Evolutionary conservation across 257 asterid genomes (phyloP), one percentile per base, ranked within the genome.

Genomic region (Orobanche coerulescens): DNA sequence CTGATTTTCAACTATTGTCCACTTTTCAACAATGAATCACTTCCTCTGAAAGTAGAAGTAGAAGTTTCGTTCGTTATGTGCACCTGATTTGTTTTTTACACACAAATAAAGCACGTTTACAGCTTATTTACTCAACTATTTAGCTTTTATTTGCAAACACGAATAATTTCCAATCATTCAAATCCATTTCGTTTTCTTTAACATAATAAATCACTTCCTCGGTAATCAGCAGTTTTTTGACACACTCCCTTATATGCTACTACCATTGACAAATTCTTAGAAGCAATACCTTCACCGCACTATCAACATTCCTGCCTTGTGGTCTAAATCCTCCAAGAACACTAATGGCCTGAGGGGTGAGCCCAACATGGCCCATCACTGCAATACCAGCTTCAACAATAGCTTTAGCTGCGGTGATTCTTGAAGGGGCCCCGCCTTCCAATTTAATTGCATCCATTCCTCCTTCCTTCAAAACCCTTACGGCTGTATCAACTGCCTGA

Each of bases 371-470:
- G 58, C 96, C 96, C 48, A 92, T 88, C 34, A 92, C 98, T 5
- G 98, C 96, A 76, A 92, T 86, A 61, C 98, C 98, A 6, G 98
- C 95, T 59, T 86, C 95, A 15, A 92, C 98, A 20, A 92, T 92
- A 65, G 95, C 88, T 79, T 86, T 92, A 55, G 96, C 96, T 18
- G 98, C 98, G 3, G 95, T 76, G 25, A 92, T 88, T 74, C 98
- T 82, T 47, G 98, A 92, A 52, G 96, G 96, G 10, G 98, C 84
- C 25, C 98, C 98, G 6, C 93, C 95, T 81, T 92, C 98, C 70
- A 88, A 63, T 77, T 92, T 92, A 48, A 92, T 84, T 5, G 98
- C 94, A 48, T 92, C 98, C 96, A 92, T 92, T 43, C 88, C 93
- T 66, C 98, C 98, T 75, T 92, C 96, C 75, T 92, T 88, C 60